Evolutionary conservation across 2,329 filamentous ascomycete species (phyloP), one percentile per base, ranked within the genome.

Genomic region (Paecilomyces fulvus): DNA sequence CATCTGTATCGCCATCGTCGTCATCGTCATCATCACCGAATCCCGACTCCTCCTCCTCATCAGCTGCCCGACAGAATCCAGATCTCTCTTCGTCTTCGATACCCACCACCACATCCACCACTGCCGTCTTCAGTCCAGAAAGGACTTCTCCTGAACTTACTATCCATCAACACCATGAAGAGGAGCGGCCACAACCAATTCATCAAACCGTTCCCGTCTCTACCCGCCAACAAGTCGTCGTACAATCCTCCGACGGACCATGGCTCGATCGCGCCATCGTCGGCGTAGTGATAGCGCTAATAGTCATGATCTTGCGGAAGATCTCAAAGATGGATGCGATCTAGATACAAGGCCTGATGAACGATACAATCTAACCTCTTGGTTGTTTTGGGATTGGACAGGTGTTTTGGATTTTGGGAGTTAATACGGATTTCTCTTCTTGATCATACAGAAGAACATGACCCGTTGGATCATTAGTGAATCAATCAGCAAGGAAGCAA

Each of bases 231-330:
- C 37, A 43, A 43, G 37, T 43, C 9, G 37, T n/a, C n/a, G 37
- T 49, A 12, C 52, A 48, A 23, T 58, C 59, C 12, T 52, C 60
- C 1, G 81, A 89, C 14, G 82, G 86, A 1, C 74, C 84, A 11
- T 95, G 90, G 88, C 79, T 96, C 17, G 92, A 96, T 71, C 83
- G 89, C 60, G 82, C 86, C 37, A 96, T 96, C 61, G 83, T 86
- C 21, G 86, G 83, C 6, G 73, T 96, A 17, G 77, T 89, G 0
- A 79, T 89, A 12, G 77, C 88, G 25, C 75, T 96, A 20, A 75
- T 85, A 3, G 83, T 89, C 21, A 83, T 95, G 77, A 75, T 96
- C 3, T 60, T 82, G 23, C 77, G 76, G 56, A 79, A 79, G 56
- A 71, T 81, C 20, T 59, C 62, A 12, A 60, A 61, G 14, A 55